These are phyloP conservation scores for Rhizoclosmatium sp. DNA, from an alignment of 192 early-diverging fungal genomes.

Conservation along the genomic window DNA sequence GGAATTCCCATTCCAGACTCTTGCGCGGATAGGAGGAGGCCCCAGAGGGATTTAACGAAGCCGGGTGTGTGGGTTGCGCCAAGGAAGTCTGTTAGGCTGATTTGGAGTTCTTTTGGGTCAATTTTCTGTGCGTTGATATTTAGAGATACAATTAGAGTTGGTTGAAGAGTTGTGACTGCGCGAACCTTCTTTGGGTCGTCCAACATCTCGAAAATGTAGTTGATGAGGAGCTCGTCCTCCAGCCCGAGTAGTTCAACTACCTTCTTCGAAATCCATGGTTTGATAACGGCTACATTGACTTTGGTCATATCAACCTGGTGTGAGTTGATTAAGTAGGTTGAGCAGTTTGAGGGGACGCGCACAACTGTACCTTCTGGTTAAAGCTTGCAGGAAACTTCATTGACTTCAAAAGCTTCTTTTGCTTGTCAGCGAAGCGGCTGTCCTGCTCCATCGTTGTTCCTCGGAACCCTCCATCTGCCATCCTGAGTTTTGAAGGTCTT, in stretches of 20 bases:
- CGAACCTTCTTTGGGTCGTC: conserved; percentile 59
- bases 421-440: conserved; percentile 80
- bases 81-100: conserved; percentile 94
- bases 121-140: conserved; percentile 54
- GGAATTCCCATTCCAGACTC: conserved; percentile 84
- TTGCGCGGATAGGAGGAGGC: conserved; percentile 89
- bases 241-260: conserved; percentile 81
- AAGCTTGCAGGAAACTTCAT: conserved; percentile 85
- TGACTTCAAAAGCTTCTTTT: conserved; percentile 79
- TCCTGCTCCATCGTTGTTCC: conserved; percentile 82
- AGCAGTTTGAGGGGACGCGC: neutral
- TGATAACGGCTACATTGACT: conserved; percentile 86
- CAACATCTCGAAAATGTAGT: conserved; percentile 84
- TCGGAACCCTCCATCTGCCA: conserved; percentile 34
- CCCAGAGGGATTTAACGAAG: conserved; percentile 92
- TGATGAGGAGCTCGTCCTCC: conserved; percentile 94
- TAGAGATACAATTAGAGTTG: neutral
- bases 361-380: conserved; percentile 68
- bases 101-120: conserved; percentile 92
- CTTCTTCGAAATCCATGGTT: conserved; percentile 84
- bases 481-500: neutral
- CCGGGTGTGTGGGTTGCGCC: conserved; percentile 75
- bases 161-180: conserved; percentile 3
- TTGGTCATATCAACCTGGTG: conserved; percentile 84
- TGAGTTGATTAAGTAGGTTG: neutral